Percentiles rank a stretch among this genome's conserved stretches.
phyloP scores from a whole-genome alignment of 768 basidiomycete species.

The Xerocomellus chrysenteron region DNA sequence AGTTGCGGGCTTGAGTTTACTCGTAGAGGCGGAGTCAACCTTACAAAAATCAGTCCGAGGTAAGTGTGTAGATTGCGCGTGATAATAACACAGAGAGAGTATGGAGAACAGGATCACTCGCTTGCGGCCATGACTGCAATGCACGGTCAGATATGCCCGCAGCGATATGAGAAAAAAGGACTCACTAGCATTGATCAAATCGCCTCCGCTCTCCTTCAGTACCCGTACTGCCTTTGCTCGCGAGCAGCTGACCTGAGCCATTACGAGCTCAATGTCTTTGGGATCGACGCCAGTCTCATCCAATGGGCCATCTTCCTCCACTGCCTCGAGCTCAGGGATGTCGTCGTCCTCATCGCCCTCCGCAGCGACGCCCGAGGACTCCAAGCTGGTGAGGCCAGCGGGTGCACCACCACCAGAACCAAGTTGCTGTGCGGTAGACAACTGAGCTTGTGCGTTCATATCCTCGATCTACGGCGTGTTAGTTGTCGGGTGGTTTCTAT shows the following conservation, averaged over 20 bases:
- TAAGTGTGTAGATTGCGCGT: constrained; percentile 23
- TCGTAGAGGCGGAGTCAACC: constrained; percentile 1
- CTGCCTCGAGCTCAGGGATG: constrained; percentile 79
- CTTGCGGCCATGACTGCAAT: constrained; percentile 85
- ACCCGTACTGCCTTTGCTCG: constrained; percentile 90
- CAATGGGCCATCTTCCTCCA: constrained; percentile 76
- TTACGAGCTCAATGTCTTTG: constrained; percentile 94
- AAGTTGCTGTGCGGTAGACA: constrained; percentile 79
- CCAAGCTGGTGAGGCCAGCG: constrained; percentile 46
- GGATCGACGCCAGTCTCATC: constrained; percentile 89
- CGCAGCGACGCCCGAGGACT: constrained; percentile 48
- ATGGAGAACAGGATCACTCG: constrained; percentile 55
- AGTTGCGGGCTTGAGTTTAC: not conserved
- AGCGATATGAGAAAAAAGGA: constrained; percentile 23
- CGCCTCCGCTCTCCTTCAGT: constrained; percentile 88
- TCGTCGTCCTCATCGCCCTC: constrained; percentile 70
- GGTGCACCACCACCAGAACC: constrained; percentile 47
- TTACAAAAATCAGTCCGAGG: constrained; percentile 4
- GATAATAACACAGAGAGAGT: constrained; percentile 33
- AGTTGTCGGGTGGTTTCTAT: not conserved
- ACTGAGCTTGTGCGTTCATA: constrained; percentile 76
- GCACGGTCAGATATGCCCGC: constrained; percentile 11
- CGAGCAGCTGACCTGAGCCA: constrained; percentile 84
- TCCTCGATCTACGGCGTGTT: constrained; percentile 67
- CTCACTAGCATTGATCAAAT: constrained; percentile 96